Evolutionary conservation across 2,329 filamentous ascomycete species (phyloP), one percentile per base, ranked within the genome.

Genomic region (Simplicillium aogashimaense): DNA sequence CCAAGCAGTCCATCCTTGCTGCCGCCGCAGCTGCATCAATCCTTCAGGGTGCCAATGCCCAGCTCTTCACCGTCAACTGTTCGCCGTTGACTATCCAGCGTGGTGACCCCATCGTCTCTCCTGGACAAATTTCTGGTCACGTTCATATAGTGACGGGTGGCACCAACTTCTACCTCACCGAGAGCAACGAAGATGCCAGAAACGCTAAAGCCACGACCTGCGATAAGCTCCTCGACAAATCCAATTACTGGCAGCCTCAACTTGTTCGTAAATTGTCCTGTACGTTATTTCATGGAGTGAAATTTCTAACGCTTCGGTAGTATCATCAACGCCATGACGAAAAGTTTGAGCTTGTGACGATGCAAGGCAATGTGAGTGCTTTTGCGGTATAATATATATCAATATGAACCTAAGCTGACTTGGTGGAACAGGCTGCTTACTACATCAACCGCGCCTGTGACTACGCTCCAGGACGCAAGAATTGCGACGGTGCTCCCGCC

Each of bases 221-320:
- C 56, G 66, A 68, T 29, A 77, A 80, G 41, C 65, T 67, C 20
- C 62, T 74, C 45, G 80, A 84, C 54, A 61, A 74, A 42, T 81
- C 73, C 41, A 81, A 76, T 51, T 85, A 86, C 60, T 85, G 81
- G 81, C 75, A 74, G 13, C 80, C 81, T 0, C 66, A 67, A 45
- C 60, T 84, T 1, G 20, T 25, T 25, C 20, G 20, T 25, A 25
- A 5, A 6, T 9, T 6, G 20, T 25, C 9, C 20, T 25, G 5
- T 25, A 25, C n/a, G n/a, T n/a, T 25, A 6, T 25, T 25, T 9
- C 6, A 25, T 5, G 9, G 20, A 25, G 9, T 6, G 20, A 25
- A 25, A 9, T 6, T 25, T 25, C 20, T 25, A 9, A 25, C 20
- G n/a, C 20, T 25, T 25, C 20, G 6, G 9, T 25, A 25, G 20